Conservation (phyloP, 345 rosid genomes). For the Stellera chamaejasme region DNA sequence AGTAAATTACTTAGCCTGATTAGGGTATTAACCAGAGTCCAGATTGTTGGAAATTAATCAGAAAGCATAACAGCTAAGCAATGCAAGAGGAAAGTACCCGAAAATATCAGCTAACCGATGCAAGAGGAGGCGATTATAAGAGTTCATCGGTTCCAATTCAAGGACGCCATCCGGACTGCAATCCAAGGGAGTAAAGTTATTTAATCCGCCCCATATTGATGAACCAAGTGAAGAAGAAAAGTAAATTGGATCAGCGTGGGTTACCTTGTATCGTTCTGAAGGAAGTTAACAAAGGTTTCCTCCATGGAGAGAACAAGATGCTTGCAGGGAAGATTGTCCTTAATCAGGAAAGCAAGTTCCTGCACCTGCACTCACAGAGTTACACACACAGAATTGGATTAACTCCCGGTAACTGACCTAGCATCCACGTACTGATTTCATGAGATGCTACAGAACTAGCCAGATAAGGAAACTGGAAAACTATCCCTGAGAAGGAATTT, state of each 20-base stretch:
- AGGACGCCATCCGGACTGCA: slow-evolving; percentile 47
- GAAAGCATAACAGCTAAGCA: slow-evolving; percentile 44
- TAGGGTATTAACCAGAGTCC: too few relatives aligned
- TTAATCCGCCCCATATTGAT: not conserved
- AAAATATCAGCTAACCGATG: slow-evolving; percentile 68
- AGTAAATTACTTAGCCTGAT: not conserved
- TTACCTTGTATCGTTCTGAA: slow-evolving; percentile 33
- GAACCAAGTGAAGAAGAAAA: not conserved
- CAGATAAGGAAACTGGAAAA: not conserved
- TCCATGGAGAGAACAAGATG: slow-evolving; percentile 64
- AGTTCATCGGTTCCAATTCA: slow-evolving; percentile 63
- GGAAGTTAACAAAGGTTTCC: slow-evolving; percentile 44
- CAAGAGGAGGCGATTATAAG: slow-evolving; percentile 57
- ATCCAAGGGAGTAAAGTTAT: slow-evolving; percentile 1
- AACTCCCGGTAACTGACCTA: not conserved
- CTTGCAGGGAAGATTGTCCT: slow-evolving; percentile 54
- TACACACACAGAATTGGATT: not conserved
- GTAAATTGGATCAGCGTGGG: not conserved
- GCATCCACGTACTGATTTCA: not conserved
- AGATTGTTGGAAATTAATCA: too few relatives aligned
- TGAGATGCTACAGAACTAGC: not conserved
- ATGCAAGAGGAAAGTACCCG: slow-evolving; percentile 46
- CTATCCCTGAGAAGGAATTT: not conserved
- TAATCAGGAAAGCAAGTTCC: slow-evolving; percentile 60
- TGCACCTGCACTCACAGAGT: slow-evolving; percentile 30